Evolutionary conservation across 2,329 filamentous ascomycete genomes (phyloP), one percentile per base, ranked within the genome.

Genomic region (Fusarium compactum): DNA sequence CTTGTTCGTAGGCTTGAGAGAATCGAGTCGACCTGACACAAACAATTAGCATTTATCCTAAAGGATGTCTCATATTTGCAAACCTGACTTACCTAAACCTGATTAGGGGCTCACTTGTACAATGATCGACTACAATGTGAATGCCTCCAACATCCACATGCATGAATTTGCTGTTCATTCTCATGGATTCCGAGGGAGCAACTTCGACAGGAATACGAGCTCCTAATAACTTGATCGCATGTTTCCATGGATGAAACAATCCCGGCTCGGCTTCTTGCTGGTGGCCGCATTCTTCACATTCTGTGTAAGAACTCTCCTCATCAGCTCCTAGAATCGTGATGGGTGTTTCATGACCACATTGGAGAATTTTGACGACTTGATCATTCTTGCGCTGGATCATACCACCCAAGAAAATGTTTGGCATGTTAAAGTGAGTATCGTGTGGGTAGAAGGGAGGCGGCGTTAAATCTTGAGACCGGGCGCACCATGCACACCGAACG

Each of bases 41-140:
- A 16, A 22, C 12, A 38, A 24, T 71, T 47, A 71, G 61, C 18
- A 57, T n/a, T 38, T 20, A 4, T 40, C 15, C 14, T n/a, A 2
- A 16, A 18, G 5, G 24, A 40, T 29, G 12, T 41, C 16, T 24
- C 11, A 22, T 30, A 25, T 3, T 6, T 45, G 20, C 10, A 46
- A 55, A 70, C 65, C 52, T 57, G 62, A 70, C 65, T 54, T 54
- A 67, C 69, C 57, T 46, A 44, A 71, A 70, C 34, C 66, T 71
- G 54, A 72, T 60, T 47, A 72, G 25, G 6, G n/a, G 8, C 11
- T 24, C 18, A 3, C 6, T 7, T 14, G 16, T 22, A 43, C 65
- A 72, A n/a, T 22, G 15, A 38, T 71, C 69, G 9, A 71, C 57
- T 15, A 72, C 29, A 12, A 72, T 40, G 18, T 71, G 69, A 16